Evolutionary conservation across 2,329 filamentous ascomycete species (phyloP).

Genomic region (Verticillium tricorpus): DNA sequence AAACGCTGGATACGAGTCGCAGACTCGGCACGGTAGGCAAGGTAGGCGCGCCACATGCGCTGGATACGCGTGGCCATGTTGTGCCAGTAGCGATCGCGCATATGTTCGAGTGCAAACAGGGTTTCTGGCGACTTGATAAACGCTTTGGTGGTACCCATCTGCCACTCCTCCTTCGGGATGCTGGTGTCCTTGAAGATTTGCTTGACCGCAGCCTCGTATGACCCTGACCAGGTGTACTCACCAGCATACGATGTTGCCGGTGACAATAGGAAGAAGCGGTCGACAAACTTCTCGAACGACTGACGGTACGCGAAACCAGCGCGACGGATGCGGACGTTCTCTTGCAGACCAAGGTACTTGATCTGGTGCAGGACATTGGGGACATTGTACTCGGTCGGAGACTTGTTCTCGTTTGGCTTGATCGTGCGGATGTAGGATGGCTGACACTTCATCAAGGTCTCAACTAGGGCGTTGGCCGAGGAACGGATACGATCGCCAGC

Average conservation of each 20-base stretch:
- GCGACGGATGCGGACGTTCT: constrained; percentile 95
- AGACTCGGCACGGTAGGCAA: constrained; percentile 87
- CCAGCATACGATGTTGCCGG: constrained; percentile 94
- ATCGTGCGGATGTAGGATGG: constrained; percentile 98
- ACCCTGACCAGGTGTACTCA: constrained; percentile 93
- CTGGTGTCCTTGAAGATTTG: constrained; percentile 96
- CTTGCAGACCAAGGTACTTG: constrained; percentile 98
- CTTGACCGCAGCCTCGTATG: constrained; percentile 78
- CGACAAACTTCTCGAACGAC: constrained; percentile 96
- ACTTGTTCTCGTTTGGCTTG: constrained; percentile 99
- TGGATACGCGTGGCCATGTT: constrained; percentile 99
- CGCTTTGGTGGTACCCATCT: constrained; percentile 93
- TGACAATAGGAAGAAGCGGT: constrained; percentile 92
- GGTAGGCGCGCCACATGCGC: constrained; percentile 92
- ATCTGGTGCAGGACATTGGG: constrained; percentile 95
- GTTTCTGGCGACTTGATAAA: constrained; percentile 99
- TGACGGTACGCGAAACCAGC: constrained; percentile 97
- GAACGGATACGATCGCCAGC: constrained; percentile 94
- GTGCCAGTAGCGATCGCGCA: constrained; percentile 98
- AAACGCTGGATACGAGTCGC: constrained; percentile 92
- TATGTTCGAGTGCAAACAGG: constrained; percentile 91
- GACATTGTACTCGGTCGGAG: constrained; percentile 84
- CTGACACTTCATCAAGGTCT: constrained; percentile 94
- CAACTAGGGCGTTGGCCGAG: constrained; percentile 90
- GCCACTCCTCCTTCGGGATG: constrained; percentile 92